Evolutionary conservation across 2,329 filamentous ascomycete species (phyloP).

Genomic region (Venturia carpophila): DNA sequence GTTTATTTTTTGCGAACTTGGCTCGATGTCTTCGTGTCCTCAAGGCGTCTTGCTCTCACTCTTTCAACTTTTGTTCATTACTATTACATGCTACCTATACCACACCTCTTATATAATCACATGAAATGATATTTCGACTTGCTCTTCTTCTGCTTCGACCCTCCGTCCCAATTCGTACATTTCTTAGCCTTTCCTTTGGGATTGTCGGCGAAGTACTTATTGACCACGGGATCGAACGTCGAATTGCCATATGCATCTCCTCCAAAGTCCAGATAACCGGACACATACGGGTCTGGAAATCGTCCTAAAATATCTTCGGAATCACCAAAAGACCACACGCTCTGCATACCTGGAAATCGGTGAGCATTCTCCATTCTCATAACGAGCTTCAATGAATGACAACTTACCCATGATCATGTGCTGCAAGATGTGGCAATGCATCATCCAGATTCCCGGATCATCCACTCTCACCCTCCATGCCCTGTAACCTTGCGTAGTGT

Average conservation of each 20-base stretch:
- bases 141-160: neutral
- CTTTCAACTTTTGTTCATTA: neutral
- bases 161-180: neutral
- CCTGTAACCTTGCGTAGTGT: constrained; percentile 48
- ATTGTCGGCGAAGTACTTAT: constrained; percentile 13
- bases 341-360: constrained; percentile 34
- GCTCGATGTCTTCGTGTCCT: too few relatives aligned
- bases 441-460: constrained; percentile 51
- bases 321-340: constrained; percentile 41
- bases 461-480: constrained; percentile 51
- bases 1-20: too few relatives aligned
- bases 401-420: constrained; percentile 49
- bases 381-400: neutral
- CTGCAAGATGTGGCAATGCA: constrained; percentile 52
- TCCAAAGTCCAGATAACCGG: constrained; percentile 40
- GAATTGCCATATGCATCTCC: constrained; percentile 36
- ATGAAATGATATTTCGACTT: neutral
- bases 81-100: neutral
- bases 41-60: too few relatives aligned
- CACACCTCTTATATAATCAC: too few relatives aligned
- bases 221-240: constrained; percentile 21
- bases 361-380: neutral
- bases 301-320: constrained; percentile 32
- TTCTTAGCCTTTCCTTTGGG: neutral
- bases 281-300: constrained; percentile 28